A percentile compares a stretch with the other conserved stretches of the same genome.
phyloP scores from a whole-genome alignment of 345 rosid genomes.

The Pugionium dolabratum region DNA sequence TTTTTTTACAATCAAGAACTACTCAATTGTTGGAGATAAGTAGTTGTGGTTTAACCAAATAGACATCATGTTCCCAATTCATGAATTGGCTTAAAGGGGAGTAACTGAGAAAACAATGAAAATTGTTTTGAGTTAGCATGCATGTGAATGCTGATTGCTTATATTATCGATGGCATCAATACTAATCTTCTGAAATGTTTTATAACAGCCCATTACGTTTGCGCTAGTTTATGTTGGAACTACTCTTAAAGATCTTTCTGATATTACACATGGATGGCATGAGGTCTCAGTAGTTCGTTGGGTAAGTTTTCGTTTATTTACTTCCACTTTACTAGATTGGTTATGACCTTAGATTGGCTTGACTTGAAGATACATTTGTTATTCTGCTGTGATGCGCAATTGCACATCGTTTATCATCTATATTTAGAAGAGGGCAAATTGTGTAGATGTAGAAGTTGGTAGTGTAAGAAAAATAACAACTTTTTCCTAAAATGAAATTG shows the following conservation, averaged over 20 bases:
- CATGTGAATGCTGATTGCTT: constrained; percentile 13
- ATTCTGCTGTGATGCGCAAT: background rate
- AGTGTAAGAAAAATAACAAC: background rate
- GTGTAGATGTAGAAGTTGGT: constrained; percentile 9
- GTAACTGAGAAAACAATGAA: background rate
- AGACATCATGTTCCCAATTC: background rate
- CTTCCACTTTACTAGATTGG: constrained; percentile 7
- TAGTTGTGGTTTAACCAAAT: too few relatives aligned
- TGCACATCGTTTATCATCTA: background rate
- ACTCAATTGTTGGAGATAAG: too few relatives aligned
- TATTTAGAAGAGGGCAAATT: background rate
- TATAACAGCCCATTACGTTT: constrained; percentile 54
- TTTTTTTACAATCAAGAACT: too few relatives aligned
- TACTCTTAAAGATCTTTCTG: constrained; percentile 58
- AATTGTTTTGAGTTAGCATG: background rate
- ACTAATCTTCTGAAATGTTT: constrained; percentile 19
- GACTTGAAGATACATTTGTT: background rate
- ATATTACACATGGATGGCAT: constrained; percentile 54
- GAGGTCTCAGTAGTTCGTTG: constrained; percentile 51
- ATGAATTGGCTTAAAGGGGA: background rate
- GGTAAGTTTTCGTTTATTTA: constrained; percentile 40
- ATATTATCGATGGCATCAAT: constrained; percentile 1
- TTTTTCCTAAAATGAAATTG: background rate
- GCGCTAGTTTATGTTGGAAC: constrained; percentile 61
- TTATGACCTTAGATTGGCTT: constrained; percentile 4